Evolutionary conservation across 2,329 filamentous ascomycete species (phyloP).

Genomic region (Sarocladium strictum): DNA sequence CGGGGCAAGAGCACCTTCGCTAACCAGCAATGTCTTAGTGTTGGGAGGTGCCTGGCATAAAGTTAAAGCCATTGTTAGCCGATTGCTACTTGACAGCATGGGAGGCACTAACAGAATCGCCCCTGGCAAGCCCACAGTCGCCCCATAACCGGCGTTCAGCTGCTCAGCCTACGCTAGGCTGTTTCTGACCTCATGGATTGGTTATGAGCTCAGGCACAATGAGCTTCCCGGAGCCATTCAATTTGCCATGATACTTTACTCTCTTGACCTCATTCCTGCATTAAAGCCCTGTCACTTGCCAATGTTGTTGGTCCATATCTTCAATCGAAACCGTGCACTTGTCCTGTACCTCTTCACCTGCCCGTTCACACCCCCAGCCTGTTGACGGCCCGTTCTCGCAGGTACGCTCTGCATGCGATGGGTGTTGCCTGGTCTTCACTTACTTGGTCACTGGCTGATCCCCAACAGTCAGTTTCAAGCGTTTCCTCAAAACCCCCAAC

Average conservation of each 20-base stretch:
- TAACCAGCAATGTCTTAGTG: not conserved
- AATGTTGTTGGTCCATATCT: not conserved
- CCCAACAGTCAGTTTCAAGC: not conserved
- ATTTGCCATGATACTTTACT: not conserved
- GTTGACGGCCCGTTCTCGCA: not conserved
- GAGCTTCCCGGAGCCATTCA: not conserved
- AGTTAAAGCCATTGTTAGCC: not conserved
- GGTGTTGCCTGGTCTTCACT: constrained; percentile 6
- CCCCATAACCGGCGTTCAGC: not conserved
- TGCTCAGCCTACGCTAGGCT: constrained; percentile 7
- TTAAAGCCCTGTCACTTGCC: not conserved
- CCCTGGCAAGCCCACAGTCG: not conserved
- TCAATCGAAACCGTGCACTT: not conserved
- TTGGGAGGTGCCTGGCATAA: not conserved
- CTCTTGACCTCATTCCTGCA: not conserved
- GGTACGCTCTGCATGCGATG: constrained; percentile 2
- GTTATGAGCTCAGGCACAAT: not conserved
- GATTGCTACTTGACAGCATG: not conserved
- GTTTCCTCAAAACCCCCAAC: not conserved
- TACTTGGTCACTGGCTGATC: not conserved
- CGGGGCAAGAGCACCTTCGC: not conserved
- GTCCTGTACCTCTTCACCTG: not conserved
- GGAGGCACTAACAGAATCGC: not conserved
- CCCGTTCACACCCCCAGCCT: not conserved
- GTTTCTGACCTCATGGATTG: not conserved